These are phyloP conservation scores for Tetracentron sinense DNA, from an alignment of 164 flowering plant genomes.

Conservation along the genomic window DNA sequence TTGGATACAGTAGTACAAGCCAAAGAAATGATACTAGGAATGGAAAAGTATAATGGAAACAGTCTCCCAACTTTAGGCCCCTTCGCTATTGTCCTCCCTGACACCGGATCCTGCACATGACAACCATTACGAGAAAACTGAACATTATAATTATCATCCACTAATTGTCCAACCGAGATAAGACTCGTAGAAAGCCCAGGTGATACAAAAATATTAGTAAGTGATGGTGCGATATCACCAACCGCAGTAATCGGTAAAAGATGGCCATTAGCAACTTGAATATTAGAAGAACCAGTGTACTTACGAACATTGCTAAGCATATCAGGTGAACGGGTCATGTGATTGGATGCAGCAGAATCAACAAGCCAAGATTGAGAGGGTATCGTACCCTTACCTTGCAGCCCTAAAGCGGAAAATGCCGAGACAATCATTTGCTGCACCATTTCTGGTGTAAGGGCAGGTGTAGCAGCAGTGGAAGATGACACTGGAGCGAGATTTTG, in stretches of 20 bases:
- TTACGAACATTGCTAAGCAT: neutral
- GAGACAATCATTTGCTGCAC: neutral
- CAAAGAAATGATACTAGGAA: neutral
- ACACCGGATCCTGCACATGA: neutral
- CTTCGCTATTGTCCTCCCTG: neutral
- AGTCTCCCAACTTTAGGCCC: neutral
- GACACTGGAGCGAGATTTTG: too few species aligned
- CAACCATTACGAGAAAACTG: neutral
- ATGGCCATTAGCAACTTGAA: constrained; percentile 1
- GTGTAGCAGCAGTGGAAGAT: too few species aligned
- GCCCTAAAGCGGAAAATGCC: neutral
- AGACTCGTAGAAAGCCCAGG: neutral
- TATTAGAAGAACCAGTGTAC: neutral
- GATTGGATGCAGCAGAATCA: neutral
- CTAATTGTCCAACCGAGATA: neutral
- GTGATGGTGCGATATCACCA: neutral
- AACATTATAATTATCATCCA: neutral
- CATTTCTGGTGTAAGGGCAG: too few species aligned
- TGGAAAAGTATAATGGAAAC: neutral
- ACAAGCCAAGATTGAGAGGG: neutral
- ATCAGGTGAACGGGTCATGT: neutral
- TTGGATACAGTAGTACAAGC: neutral
- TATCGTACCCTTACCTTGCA: neutral
- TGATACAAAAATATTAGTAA: neutral
- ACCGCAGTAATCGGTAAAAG: neutral